Percentiles rank a stretch among this genome's conserved stretches.
These are phyloP conservation scores for Marasmius sp. DNA, from an alignment of 1,284 basidiomycete species.

Conservation along the genomic window DNA sequence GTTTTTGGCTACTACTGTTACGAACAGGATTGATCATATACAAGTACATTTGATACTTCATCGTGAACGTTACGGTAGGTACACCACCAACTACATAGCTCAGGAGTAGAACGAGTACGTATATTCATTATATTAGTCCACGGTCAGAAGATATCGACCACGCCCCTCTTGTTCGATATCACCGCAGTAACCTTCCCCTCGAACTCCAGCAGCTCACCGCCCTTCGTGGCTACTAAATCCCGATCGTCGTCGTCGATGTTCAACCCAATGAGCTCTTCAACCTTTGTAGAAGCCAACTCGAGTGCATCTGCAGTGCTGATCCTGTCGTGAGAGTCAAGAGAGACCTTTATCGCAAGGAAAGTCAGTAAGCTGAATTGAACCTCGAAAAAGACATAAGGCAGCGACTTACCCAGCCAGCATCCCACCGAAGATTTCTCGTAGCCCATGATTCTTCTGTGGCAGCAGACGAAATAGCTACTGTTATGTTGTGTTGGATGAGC, in stretches of 20 bases:
- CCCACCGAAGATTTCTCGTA: constrained; percentile 52
- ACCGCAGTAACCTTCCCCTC: constrained; percentile 62
- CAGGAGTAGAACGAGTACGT: no score
- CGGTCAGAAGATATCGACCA: constrained; percentile 46
- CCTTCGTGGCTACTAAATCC: constrained; percentile 66
- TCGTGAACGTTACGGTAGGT: no score
- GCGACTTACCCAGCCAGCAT: constrained; percentile 48
- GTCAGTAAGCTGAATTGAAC: not conserved
- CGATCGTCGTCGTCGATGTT: constrained; percentile 24
- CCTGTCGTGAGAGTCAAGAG: constrained; percentile 25
- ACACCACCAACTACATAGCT: no score
- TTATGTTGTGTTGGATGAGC: constrained; percentile 49
- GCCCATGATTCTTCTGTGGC: constrained; percentile 38
- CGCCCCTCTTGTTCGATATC: constrained; percentile 45
- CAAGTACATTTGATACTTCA: no score
- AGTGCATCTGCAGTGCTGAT: constrained; percentile 55
- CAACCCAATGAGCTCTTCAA: constrained; percentile 55
- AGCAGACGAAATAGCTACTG: constrained; percentile 51
- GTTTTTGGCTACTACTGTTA: no score
- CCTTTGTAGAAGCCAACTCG: constrained; percentile 58
- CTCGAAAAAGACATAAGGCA: not conserved
- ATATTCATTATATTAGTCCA: no score
- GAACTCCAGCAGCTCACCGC: constrained; percentile 53
- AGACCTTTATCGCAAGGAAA: constrained; percentile 19
- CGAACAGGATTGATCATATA: no score